These are phyloP conservation scores for Pelargonium cotyledonis DNA, from an alignment of 441 rosid species.

Conservation along the genomic window DNA sequence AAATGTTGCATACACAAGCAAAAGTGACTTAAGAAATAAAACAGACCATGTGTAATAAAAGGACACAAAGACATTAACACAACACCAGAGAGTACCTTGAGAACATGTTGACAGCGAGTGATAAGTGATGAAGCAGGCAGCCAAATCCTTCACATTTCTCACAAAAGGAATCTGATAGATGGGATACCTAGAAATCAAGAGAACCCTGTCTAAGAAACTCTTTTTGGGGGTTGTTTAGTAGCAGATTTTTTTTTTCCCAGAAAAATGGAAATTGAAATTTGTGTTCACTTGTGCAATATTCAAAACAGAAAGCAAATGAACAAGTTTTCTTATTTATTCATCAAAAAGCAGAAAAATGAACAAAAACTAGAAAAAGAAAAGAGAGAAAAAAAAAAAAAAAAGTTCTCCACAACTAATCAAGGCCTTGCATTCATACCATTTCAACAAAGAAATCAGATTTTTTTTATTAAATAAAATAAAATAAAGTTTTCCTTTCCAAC, in stretches of 20 bases:
- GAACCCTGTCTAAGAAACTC: neutral
- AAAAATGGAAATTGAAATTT: no score
- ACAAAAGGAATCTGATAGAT: conserved; percentile 35
- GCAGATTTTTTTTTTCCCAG: no score
- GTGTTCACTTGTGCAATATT: no score
- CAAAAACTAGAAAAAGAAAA: no score
- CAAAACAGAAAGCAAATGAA: no score
- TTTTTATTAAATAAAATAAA: no score
- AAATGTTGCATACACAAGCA: neutral
- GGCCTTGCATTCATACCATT: neutral
- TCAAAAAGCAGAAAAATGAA: no score
- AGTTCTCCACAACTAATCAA: no score
- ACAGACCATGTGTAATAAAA: neutral
- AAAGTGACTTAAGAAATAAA: neutral
- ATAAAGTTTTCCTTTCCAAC: neutral
- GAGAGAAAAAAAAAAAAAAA: no score
- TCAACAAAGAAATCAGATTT: neutral
- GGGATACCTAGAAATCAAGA: conserved; percentile 37
- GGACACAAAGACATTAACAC: neutral
- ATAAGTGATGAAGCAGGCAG: conserved; percentile 43
- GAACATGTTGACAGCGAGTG: conserved; percentile 29
- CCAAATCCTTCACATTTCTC: conserved; percentile 24
- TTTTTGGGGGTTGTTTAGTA: no score
- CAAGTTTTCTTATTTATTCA: no score
- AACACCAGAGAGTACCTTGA: conserved; percentile 28